Evolutionary conservation across 257 asterid genomes (phyloP).

Genomic region (Plantago ovata): DNA sequence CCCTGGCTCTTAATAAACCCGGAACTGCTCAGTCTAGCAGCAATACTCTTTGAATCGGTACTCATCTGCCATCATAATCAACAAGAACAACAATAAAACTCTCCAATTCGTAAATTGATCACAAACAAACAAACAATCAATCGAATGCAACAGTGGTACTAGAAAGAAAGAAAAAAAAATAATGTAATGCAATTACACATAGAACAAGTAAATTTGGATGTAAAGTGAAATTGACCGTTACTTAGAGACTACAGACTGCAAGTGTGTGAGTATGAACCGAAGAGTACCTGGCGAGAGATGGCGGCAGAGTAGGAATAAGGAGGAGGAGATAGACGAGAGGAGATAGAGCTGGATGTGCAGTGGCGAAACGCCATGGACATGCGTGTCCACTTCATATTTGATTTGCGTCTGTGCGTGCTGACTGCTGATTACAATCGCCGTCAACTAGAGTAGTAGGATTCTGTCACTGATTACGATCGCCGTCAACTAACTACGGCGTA

Average conservation of each 20-base stretch:
- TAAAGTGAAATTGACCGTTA: not conserved
- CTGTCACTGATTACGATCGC: no score
- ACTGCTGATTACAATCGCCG: no score
- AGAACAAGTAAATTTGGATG: not conserved
- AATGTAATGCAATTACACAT: not conserved
- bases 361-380: slow-evolving; percentile 29
- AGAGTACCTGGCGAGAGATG: slow-evolving; percentile 35
- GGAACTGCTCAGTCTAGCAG: slow-evolving; percentile 58
- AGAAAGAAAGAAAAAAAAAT: not conserved
- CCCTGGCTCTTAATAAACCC: slow-evolving; percentile 83
- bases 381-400: slow-evolving; percentile 38
- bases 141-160: not conserved
- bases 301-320: slow-evolving; percentile 19
- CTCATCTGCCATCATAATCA: slow-evolving; percentile 50
- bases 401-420: slow-evolving; percentile 25
- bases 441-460: no score
- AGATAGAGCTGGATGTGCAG: slow-evolving; percentile 27
- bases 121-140: not conserved
- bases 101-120: not conserved
- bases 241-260: no score
- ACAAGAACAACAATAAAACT: not conserved
- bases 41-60: slow-evolving; percentile 53
- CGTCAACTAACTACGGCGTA: no score
- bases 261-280: not conserved
- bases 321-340: slow-evolving; percentile 25